A percentile compares a stretch with the other conserved stretches of the same genome.
Evolutionary conservation across 192 early-diverging fungal genomes (phyloP).

Genomic region (Coemansia erecta): DNA sequence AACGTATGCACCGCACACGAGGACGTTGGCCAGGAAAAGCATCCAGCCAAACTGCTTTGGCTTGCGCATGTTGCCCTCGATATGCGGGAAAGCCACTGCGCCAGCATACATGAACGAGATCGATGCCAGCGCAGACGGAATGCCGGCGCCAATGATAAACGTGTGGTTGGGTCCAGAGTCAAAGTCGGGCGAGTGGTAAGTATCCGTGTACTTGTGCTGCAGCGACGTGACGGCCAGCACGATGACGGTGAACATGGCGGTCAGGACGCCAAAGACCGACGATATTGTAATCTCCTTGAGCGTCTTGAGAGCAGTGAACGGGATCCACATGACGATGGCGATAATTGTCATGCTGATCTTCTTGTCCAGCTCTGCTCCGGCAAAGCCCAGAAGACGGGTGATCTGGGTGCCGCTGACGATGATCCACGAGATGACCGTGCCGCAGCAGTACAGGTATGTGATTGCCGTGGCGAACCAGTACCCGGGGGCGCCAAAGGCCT

Average conservation of each 20-base stretch:
- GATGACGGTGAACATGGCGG: constrained; percentile 64
- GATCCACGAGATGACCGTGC: constrained; percentile 68
- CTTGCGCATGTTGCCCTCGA: constrained; percentile 77
- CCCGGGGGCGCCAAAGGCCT: constrained; percentile 67
- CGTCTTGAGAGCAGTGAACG: constrained; percentile 74
- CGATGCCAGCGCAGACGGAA: constrained; percentile 74
- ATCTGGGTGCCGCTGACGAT: constrained; percentile 76
- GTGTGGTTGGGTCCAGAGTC: constrained; percentile 42
- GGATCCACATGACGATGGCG: constrained; percentile 65
- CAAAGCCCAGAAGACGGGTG: constrained; percentile 54
- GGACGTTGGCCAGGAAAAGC: constrained; percentile 58
- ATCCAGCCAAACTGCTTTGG: constrained; percentile 69
- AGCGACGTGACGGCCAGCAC: constrained; percentile 39
- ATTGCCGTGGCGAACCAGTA: constrained; percentile 57
- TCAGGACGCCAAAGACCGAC: constrained; percentile 69
- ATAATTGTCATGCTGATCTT: constrained; percentile 68
- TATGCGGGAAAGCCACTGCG: constrained; percentile 79
- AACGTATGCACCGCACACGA: constrained; percentile 69
- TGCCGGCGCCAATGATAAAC: constrained; percentile 61
- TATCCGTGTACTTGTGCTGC: constrained; percentile 40
- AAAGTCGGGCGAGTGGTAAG: constrained; percentile 36
- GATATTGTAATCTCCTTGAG: constrained; percentile 78
- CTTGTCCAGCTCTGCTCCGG: constrained; percentile 36
- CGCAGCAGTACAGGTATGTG: constrained; percentile 63
- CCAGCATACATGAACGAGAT: constrained; percentile 84